Evolutionary conservation across 371 early-diverging fungal species (phyloP).

Genomic region (Coemansia sp.): DNA sequence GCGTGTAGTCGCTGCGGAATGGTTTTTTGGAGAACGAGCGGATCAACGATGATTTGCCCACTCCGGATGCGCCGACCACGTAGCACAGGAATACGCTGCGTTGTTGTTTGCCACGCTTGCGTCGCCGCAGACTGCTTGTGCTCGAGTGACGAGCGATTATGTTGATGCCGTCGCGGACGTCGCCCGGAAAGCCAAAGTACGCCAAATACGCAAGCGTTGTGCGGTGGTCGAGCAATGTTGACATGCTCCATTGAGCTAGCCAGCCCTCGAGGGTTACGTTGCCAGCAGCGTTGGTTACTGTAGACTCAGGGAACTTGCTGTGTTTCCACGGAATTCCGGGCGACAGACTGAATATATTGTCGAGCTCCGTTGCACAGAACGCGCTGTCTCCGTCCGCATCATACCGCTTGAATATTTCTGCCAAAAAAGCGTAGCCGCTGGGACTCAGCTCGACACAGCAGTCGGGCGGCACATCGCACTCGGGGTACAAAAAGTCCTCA

Average conservation of each 20-base stretch:
- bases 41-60: conserved; percentile 90
- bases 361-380: conserved; percentile 77
- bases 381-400: conserved; percentile 97
- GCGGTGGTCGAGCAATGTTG: conserved; percentile 84
- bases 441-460: conserved; percentile 91
- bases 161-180: conserved; percentile 70
- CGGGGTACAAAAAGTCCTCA: conserved; percentile 84
- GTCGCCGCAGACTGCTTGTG: conserved; percentile 56
- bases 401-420: conserved; percentile 87
- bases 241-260: conserved; percentile 97
- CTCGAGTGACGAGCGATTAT: conserved; percentile 52
- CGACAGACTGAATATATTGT: conserved; percentile 79
- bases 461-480: conserved; percentile 84
- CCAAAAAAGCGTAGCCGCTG: conserved; percentile 91
- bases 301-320: conserved; percentile 85
- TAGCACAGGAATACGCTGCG: conserved; percentile 89
- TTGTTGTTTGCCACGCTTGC: conserved; percentile 78
- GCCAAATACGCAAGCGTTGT: conserved; percentile 89
- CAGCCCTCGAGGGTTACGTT: conserved; percentile 93
- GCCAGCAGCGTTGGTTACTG: conserved; percentile 83
- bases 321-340: conserved; percentile 89
- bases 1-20: conserved; percentile 69
- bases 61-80: conserved; percentile 89
- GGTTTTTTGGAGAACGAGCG: conserved; percentile 80
- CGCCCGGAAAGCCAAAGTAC: conserved; percentile 90